Base-by-base conservation (phyloP, 164 flowering plant genomes). In the Liquidambar formosana region DNA sequence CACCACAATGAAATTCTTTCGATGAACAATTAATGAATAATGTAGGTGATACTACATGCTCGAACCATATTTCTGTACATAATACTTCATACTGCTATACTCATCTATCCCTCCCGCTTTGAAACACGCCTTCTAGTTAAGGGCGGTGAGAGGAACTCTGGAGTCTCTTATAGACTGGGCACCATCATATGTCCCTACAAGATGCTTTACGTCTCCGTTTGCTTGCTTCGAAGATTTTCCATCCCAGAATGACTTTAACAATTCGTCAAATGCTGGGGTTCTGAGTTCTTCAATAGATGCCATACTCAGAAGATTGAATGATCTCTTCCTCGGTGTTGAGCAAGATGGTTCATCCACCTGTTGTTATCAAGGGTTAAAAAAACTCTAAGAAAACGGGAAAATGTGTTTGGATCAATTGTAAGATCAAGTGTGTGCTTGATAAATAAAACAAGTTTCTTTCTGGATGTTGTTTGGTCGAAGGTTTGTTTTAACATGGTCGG, bases 331-430 rank as follows among this genome's bases (percentile, higher is more conserved):
- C 6, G 98, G 99, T 15, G 98, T 96, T 61, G 97, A 90, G 79
- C 97, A 89, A n/a, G 99, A 83, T 25, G 97, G 92, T 80, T 92
- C 92, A 79, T 96, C 99, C 72, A 96, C 91, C 98, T 96, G 82
- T 54, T 38, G 4, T 8, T 16, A 16, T 15, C 57, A 53, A 65
- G 33, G 51, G 23, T 14, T 38, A 63, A 8, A 19, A 22, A 8
- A 8, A 44, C 15, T 22, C 5, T 22, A 57, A 59, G 22, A 8
- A 18, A 4, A 25, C 41, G 41, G 41, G 6, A 33, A 33, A 33
- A 2, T 33, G 41, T 33, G 41, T 33, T 33, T 33, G 41, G 41
- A 33, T n/a, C n/a, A n/a, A n/a, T n/a, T n/a, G n/a, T n/a, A n/a
- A n/a, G n/a, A n/a, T n/a, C n/a, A n/a, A n/a, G n/a, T 33, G 41